phyloP scores from a whole-genome alignment of 192 early-diverging fungal genomes.

The Radiomyces spectabilis region DNA sequence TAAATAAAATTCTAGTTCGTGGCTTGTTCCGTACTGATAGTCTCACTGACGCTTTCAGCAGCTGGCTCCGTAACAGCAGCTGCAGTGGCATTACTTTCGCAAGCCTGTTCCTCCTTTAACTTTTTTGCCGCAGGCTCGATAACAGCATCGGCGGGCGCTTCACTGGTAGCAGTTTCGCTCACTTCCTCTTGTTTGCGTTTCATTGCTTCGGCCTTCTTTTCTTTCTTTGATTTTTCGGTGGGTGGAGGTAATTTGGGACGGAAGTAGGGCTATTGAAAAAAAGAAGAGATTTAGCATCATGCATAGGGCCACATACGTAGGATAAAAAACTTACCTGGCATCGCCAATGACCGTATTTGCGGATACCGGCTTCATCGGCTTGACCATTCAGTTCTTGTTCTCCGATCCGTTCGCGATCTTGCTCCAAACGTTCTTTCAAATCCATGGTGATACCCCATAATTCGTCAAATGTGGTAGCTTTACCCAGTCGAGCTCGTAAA shows the following conservation, averaged over 20 bases:
- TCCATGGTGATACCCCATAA: constrained; percentile 48
- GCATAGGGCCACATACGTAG: neutral
- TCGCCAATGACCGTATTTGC: constrained; percentile 51
- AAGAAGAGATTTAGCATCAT: neutral
- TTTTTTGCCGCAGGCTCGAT: no score
- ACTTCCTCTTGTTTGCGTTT: no score
- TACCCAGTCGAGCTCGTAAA: constrained; percentile 63
- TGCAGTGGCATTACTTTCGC: no score
- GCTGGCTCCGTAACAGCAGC: no score
- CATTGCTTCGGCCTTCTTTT: no score
- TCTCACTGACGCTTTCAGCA: no score
- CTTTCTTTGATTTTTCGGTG: no score
- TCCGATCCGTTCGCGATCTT: constrained; percentile 12
- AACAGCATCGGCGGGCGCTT: no score
- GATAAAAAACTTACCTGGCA: constrained; percentile 31
- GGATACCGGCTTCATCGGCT: constrained; percentile 25
- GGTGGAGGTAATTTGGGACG: constrained; percentile 2
- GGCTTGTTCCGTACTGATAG: no score
- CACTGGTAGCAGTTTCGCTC: no score
- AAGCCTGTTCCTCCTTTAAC: no score
- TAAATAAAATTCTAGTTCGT: no score
- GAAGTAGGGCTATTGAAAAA: constrained; percentile 31
- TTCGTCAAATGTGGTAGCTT: constrained; percentile 49
- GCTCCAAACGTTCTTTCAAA: constrained; percentile 47
- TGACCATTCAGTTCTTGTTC: constrained; percentile 28